phyloP scores from a whole-genome alignment of 495 filamentous ascomycete genomes.

The Trichocladium antarcticum region DNA sequence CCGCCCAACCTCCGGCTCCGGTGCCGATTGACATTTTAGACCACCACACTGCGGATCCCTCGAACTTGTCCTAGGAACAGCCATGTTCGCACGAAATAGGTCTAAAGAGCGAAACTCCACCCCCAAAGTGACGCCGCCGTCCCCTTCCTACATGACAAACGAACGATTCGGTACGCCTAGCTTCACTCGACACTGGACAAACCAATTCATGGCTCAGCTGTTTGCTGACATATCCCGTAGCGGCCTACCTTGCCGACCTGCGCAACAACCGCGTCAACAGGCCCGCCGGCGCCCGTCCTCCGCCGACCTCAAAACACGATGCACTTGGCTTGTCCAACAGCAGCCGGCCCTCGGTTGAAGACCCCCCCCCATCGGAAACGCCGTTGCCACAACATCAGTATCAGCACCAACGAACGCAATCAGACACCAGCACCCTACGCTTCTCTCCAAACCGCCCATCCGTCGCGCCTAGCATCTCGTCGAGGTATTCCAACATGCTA shows the following conservation, averaged over 20 bases:
- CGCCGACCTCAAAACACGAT: constrained; percentile 39
- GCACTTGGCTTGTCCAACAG: constrained; percentile 17
- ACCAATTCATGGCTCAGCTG: not conserved
- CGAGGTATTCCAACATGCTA: constrained; percentile 29
- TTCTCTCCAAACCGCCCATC: constrained; percentile 24
- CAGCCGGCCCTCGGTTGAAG: constrained; percentile 26
- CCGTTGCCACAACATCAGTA: constrained; percentile 19
- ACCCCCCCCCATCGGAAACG: constrained; percentile 34
- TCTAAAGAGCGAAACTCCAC: constrained; percentile 27
- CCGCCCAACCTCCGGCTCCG: not conserved
- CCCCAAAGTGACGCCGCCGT: constrained; percentile 59
- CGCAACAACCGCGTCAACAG: constrained; percentile 66
- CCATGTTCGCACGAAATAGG: constrained; percentile 26
- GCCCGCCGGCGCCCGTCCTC: constrained; percentile 70
- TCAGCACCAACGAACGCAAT: constrained; percentile 26
- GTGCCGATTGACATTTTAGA: not conserved
- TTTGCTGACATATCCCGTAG: constrained; percentile 36
- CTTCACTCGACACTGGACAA: constrained; percentile 15
- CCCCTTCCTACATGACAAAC: constrained; percentile 72
- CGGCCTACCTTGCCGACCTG: constrained; percentile 68
- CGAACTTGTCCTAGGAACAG: not conserved
- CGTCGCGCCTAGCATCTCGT: constrained; percentile 31
- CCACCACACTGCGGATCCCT: not conserved
- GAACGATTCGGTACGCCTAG: constrained; percentile 64
- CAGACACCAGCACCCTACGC: constrained; percentile 14